Percentiles rank a stretch among this genome's conserved stretches.
phyloP scores from a whole-genome alignment of 2,329 filamentous ascomycete genomes.

The Reticulascus tulasneorum region DNA sequence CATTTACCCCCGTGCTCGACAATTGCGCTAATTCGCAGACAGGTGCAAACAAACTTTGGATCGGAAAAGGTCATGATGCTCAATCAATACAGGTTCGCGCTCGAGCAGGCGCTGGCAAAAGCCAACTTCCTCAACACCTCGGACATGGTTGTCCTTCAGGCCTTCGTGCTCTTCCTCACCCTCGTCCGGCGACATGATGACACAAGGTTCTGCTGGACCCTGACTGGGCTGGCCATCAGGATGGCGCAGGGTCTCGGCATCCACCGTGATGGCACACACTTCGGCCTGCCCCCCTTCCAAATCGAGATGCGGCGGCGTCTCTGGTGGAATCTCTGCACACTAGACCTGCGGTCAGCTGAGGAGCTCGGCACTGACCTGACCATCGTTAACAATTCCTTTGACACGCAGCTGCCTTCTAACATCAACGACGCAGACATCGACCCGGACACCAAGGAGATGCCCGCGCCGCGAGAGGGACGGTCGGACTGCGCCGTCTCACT shows the following conservation, averaged over 20 bases:
- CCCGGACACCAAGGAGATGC: slow-evolving; percentile 42
- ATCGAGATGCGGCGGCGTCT: slow-evolving; percentile 56
- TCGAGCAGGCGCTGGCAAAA: slow-evolving; percentile 54
- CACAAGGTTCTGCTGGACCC: slow-evolving; percentile 55
- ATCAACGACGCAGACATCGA: slow-evolving; percentile 46
- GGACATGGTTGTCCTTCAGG: slow-evolving; percentile 54
- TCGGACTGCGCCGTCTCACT: slow-evolving; percentile 48
- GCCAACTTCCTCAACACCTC: slow-evolving; percentile 55
- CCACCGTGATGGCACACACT: slow-evolving; percentile 49
- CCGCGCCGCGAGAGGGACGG: slow-evolving; percentile 42
- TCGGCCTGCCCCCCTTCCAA: slow-evolving; percentile 54
- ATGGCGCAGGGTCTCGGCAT: slow-evolving; percentile 58
- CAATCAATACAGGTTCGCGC: slow-evolving; percentile 46
- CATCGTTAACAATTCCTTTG: slow-evolving; percentile 36
- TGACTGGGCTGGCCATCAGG: slow-evolving; percentile 54
- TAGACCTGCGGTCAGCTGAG: slow-evolving; percentile 54
- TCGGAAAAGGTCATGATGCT: slow-evolving; percentile 40
- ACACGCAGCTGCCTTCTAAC: slow-evolving; percentile 46
- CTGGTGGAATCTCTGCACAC: slow-evolving; percentile 56
- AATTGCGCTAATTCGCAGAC: not conserved
- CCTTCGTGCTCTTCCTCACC: slow-evolving; percentile 52
- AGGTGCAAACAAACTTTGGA: slow-evolving; percentile 36
- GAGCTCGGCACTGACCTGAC: slow-evolving; percentile 46
- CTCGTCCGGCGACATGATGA: slow-evolving; percentile 43
- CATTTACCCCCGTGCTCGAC: no score